phyloP scores from a whole-genome alignment of 2,329 filamentous ascomycete species.

The Exophiala oligosperma region DNA sequence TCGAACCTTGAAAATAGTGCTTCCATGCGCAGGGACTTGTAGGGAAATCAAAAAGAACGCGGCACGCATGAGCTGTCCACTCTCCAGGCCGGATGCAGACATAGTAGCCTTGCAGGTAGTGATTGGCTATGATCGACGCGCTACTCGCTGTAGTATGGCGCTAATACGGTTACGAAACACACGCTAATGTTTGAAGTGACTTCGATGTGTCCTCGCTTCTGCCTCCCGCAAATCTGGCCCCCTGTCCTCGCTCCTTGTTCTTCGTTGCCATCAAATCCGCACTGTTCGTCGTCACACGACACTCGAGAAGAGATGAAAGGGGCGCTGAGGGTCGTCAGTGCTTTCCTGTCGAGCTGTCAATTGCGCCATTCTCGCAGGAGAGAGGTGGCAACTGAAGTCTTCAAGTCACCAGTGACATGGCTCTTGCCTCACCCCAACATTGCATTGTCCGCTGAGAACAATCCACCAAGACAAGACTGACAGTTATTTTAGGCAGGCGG shows the following conservation, averaged over 20 bases:
- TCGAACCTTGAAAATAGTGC: conserved; percentile 4
- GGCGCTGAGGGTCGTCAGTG: neutral
- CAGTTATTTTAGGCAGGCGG: neutral
- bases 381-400: neutral
- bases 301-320: conserved; percentile 8
- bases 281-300: conserved; percentile 5
- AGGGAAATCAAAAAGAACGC: neutral
- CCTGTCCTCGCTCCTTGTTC: conserved; percentile 6
- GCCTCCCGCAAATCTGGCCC: neutral
- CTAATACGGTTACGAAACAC: conserved; percentile 26
- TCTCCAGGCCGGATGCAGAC: neutral
- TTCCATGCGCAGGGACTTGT: conserved; percentile 8
- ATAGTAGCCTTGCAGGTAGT: neutral
- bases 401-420: neutral
- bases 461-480: neutral
- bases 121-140: conserved; percentile 4
- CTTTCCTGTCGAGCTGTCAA: neutral
- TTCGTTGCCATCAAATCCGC: neutral
- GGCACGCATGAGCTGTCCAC: too few relatives aligned
- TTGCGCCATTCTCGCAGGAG: conserved; percentile 1
- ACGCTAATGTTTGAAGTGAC: conserved; percentile 26
- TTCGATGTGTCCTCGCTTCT: conserved; percentile 18
- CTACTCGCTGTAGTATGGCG: conserved; percentile 4
- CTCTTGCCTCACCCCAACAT: conserved; percentile 2
- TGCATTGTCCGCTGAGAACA: neutral